These are phyloP conservation scores for Kodamaea plutei DNA, from an alignment of 1,139 yeast genomes.

Conservation along the genomic window DNA sequence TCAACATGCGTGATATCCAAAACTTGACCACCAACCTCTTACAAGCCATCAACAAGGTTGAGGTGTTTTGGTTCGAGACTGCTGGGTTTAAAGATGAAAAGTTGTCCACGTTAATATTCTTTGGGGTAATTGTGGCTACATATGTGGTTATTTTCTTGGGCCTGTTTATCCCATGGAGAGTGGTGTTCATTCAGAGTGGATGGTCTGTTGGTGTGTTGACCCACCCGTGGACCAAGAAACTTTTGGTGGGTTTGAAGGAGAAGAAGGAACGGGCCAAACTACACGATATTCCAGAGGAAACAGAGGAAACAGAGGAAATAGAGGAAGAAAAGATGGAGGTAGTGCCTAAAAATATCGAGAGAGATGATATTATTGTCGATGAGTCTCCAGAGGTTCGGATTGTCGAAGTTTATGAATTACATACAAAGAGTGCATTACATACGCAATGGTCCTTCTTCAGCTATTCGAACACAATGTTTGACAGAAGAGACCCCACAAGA, in stretches of 20 bases:
- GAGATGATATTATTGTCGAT: constrained; percentile 58
- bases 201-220: constrained; percentile 50
- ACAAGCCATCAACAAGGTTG: constrained; percentile 47
- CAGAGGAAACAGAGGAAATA: constrained; percentile 8
- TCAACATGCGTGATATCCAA: constrained; percentile 60
- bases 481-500: constrained; percentile 46
- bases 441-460: constrained; percentile 50
- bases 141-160: constrained; percentile 48
- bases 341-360: constrained; percentile 31
- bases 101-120: constrained; percentile 54
- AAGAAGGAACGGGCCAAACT: constrained; percentile 3
- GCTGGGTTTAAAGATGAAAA: constrained; percentile 74
- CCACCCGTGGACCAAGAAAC: constrained; percentile 54
- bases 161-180: constrained; percentile 58
- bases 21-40: constrained; percentile 58
- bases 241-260: constrained; percentile 16
- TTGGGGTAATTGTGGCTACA: constrained; percentile 33
- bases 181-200: constrained; percentile 49
- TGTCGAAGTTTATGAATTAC: constrained; percentile 76
- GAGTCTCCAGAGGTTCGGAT: constrained; percentile 57
- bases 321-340: constrained; percentile 13
- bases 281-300: constrained; percentile 1
- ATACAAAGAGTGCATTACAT: constrained; percentile 59
- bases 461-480: constrained; percentile 45
- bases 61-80: constrained; percentile 54